Base-by-base conservation (phyloP, 2,329 filamentous ascomycete species). In the Tolypocladium inflatum region DNA sequence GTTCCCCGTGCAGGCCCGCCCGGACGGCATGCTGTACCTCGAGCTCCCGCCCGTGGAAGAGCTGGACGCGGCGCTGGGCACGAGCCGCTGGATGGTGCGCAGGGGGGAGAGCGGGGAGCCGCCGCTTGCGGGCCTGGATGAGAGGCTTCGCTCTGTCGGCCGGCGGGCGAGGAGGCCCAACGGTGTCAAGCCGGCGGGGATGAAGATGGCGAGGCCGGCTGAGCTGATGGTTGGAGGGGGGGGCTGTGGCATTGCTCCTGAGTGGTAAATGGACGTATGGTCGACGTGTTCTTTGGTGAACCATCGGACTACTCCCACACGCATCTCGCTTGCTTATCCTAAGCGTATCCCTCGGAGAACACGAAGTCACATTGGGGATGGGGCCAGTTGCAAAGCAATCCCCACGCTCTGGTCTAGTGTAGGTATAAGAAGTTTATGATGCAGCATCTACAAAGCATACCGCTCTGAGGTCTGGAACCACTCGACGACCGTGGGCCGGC, bases 11-110 rank as follows among this genome's bases (percentile, higher is more conserved):
- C 89, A 96, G 71, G 87, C 87, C 69, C 77, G 90, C 13, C 58
- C 63, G 2, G 90, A 94, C 70, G 90, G 89, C 0, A 83, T 84
- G 80, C 80, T 96, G 3, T 93, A 94, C 71, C 73, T 95, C 61
- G 88, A 88, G 73, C 77, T 96, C 35, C 91, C 91, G 23, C 87
- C 90, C 0, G 80, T 92, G 0, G 86, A 87, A 56, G 91, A 96
- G 74, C 77, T 96, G 51, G 91, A 96, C 69, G 80, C 80, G 1
- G 82, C 90, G 58, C 76, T 96, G 35, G 90, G 90, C 0, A 96
- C 91, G 0, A 78, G 79, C 65, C 87, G 83, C 73, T 96, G 89
- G 84, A 89, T 82, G 74, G 85, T 96, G 21, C 87, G 80, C 74
- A 88, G 87, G 71, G 87, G 80, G 2, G 90, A 94, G 72, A 71